A percentile compares a stretch with the other conserved stretches of the same genome.
Evolutionary conservation across 768 basidiomycete species (phyloP).

Genomic region (Leccinum ochraceum): DNA sequence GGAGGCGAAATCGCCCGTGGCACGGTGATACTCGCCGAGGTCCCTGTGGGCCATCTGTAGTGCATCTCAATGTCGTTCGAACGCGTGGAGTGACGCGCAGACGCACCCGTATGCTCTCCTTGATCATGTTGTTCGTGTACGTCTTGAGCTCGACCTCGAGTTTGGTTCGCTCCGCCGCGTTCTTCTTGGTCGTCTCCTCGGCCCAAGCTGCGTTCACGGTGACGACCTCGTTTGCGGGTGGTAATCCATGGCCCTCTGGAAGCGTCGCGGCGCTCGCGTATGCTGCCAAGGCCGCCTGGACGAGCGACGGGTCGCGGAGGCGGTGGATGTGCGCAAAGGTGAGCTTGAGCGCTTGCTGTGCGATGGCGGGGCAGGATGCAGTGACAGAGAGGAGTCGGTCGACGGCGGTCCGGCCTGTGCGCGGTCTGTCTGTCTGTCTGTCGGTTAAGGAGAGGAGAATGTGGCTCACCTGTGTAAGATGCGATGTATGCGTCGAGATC

Average conservation of each 20-base stretch:
- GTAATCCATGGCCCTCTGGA: conserved; percentile 40
- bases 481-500: conserved; percentile 82
- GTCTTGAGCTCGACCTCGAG: conserved; percentile 94
- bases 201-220: conserved; percentile 70
- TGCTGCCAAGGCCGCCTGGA: conserved; percentile 48
- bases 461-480: conserved; percentile 47
- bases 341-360: conserved; percentile 68
- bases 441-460: background rate
- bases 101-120: conserved; percentile 92
- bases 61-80: background rate
- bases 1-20: conserved; percentile 66
- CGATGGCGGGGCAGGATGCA: conserved; percentile 62
- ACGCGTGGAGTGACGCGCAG: background rate
- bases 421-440: background rate
- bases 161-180: conserved; percentile 73
- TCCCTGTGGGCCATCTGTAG: conserved; percentile 90
- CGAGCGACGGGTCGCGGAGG: conserved; percentile 68
- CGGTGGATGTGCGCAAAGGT: conserved; percentile 64
- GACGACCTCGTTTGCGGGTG: conserved; percentile 48
- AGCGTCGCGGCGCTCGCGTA: conserved; percentile 50
- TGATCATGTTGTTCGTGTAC: conserved; percentile 96
- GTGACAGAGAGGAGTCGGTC: conserved; percentile 74
- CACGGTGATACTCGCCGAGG: conserved; percentile 75
- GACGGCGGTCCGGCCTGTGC: conserved; percentile 70
- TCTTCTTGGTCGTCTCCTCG: conserved; percentile 64